These are phyloP conservation scores for Lagerstroemia speciosa DNA, from an alignment of 345 rosid species.

Conservation along the genomic window DNA sequence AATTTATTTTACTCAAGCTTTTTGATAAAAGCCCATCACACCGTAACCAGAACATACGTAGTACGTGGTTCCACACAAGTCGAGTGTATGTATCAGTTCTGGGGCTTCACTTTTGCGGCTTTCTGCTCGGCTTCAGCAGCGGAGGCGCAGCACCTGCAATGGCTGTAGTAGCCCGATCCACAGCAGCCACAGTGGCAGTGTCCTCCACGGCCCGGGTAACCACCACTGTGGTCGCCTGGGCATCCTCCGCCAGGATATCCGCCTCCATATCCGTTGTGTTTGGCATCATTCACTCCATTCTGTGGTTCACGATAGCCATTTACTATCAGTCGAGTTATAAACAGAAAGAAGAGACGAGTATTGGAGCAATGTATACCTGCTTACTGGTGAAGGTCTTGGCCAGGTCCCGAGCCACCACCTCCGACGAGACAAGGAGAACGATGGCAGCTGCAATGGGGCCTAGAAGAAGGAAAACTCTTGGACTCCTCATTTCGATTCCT, in stretches of 20 bases:
- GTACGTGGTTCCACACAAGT: no score
- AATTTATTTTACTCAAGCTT: no score
- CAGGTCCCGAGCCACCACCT: slow-evolving; percentile 19
- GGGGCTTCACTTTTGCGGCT: background rate
- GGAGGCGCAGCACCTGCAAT: background rate
- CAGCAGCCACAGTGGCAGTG: background rate
- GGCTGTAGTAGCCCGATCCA: background rate
- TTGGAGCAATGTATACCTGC: background rate
- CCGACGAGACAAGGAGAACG: slow-evolving; percentile 17
- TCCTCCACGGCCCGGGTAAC: background rate
- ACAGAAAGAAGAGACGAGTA: no score
- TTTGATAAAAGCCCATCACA: no score
- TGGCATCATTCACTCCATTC: background rate
- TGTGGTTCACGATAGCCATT: background rate
- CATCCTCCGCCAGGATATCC: no score
- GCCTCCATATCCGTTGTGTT: background rate
- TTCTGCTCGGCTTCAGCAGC: background rate
- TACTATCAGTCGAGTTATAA: no score
- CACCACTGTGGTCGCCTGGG: background rate
- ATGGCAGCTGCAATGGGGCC: slow-evolving; percentile 1
- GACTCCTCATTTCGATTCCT: slow-evolving; percentile 3
- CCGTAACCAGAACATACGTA: no score
- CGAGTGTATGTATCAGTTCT: no score
- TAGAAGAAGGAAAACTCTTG: slow-evolving; percentile 11
- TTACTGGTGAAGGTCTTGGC: slow-evolving; percentile 10